These are phyloP conservation scores for Cladophialophora exuberans DNA, from an alignment of 2,329 filamentous ascomycete genomes.

Conservation along the genomic window DNA sequence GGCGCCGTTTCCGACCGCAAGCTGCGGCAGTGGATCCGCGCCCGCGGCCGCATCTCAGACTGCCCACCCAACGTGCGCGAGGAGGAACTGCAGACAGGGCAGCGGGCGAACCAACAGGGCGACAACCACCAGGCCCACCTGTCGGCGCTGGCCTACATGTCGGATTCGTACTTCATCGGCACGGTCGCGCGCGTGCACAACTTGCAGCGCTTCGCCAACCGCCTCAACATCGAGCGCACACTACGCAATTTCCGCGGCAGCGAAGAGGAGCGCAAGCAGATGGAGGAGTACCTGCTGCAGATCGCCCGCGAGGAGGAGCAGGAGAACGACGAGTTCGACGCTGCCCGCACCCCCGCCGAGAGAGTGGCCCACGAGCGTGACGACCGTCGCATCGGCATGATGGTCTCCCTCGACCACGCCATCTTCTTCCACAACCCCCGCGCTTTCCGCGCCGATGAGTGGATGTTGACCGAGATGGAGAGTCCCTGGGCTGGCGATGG, in stretches of 20 bases:
- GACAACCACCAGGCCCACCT: constrained; percentile 48
- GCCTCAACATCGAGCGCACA: constrained; percentile 45
- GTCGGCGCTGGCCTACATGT: constrained; percentile 88
- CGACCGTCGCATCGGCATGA: constrained; percentile 47
- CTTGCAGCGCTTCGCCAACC: constrained; percentile 72
- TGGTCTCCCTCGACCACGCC: constrained; percentile 55
- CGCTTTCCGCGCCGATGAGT: constrained; percentile 54
- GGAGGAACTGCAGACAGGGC: constrained; percentile 22
- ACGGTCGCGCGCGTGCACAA: constrained; percentile 81
- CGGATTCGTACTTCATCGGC: constrained; percentile 90
- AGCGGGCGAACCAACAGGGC: constrained; percentile 21
- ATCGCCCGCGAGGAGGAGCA: constrained; percentile 47
- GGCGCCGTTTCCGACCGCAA: constrained; percentile 65
- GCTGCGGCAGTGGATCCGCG: constrained; percentile 59
- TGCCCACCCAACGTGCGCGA: constrained; percentile 32
- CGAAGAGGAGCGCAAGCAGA: constrained; percentile 46
- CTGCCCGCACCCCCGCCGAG: not conserved
- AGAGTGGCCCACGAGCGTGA: constrained; percentile 8
- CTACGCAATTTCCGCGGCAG: constrained; percentile 46
- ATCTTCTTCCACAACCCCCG: constrained; percentile 57
- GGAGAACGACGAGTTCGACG: constrained; percentile 40
- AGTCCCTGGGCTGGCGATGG: constrained; percentile 57
- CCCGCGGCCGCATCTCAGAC: constrained; percentile 37
- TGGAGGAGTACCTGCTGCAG: constrained; percentile 45
- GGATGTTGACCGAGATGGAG: constrained; percentile 55